Base-by-base conservation (phyloP, 768 basidiomycete genomes). In the Boletus edulis region DNA sequence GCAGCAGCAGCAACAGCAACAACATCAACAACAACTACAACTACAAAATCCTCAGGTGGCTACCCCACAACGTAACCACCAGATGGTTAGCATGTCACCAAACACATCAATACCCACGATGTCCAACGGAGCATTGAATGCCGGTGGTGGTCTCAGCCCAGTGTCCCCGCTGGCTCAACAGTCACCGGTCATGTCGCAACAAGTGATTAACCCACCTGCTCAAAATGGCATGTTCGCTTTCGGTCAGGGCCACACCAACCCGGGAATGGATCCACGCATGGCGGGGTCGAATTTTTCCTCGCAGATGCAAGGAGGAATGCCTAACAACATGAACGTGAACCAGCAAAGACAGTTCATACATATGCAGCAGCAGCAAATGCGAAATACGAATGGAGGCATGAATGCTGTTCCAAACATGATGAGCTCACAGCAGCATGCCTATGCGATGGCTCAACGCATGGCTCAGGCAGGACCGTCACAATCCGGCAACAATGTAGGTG, bases 331-430 rank as follows among this genome's bases (percentile, higher is more conserved):
- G 62, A 73, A 64, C 31, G 29, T 59, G 40, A 67, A 65, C 41
- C 75, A 81, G 31, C 83, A 82, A 58, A 74, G 80, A 32, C 76
- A 83, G 52, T 51, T 83, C 22, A 67, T 73, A 58, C 58, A 76
- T 43, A 72, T 77, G 70, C 73, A 73, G 46, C 66, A 68, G 62
- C 72, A 39, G 17, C 72, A 67, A 49, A 67, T 64, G 67, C 66
- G 59, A 54, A 65, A 64, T 52, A 17, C 54, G 46, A 62, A 66
- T 38, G 70, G 63, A 42, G 68, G 58, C 24, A 57, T 72, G 54
- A 61, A 55, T 48, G 59, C 57, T 15, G 58, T 59, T 14, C 59
- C 63, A 11, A 61, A 64, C 34, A 70, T 74, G 71, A 66, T 73
- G 66, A 68, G 62, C 41, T 64, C 67, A 40, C 75, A 71, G 11